Conservation (phyloP, 2,329 filamentous ascomycete genomes). For the Thielaviopsis ethacetica region DNA sequence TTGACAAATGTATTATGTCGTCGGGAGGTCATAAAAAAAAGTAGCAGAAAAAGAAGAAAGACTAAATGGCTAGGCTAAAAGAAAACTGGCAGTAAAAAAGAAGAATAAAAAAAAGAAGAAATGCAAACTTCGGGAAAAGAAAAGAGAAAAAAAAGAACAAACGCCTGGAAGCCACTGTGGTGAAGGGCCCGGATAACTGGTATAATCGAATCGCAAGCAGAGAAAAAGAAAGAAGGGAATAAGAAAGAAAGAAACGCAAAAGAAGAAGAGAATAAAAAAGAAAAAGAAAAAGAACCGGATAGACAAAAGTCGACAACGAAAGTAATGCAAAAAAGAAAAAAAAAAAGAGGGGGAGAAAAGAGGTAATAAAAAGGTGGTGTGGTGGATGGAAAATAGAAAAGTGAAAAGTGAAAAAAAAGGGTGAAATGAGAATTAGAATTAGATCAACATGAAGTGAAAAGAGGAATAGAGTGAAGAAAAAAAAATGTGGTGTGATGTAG, state of each 20-base stretch:
- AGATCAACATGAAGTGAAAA: neutral
- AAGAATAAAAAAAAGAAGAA: slow-evolving; percentile 2
- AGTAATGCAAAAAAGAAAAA: neutral
- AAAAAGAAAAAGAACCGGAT: slow-evolving; percentile 1
- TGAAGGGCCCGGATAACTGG: slow-evolving; percentile 15
- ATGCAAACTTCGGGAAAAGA: neutral
- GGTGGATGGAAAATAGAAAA: slow-evolving; percentile 1
- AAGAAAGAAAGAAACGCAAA: slow-evolving; percentile 6
- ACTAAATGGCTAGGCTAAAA: slow-evolving; percentile 3
- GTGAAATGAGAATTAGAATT: slow-evolving; percentile 8
- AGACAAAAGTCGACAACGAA: neutral
- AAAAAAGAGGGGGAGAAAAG: neutral
- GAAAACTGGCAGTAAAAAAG: neutral
- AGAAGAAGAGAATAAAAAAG: slow-evolving; percentile 9
- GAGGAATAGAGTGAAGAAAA: neutral
- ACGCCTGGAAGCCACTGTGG: slow-evolving; percentile 5
- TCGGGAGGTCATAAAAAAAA: slow-evolving; percentile 6
- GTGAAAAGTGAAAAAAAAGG: neutral
- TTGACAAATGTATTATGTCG: neutral
- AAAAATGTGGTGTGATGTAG: neutral
- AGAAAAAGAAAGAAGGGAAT: slow-evolving; percentile 10
- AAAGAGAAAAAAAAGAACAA: neutral
- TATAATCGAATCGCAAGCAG: slow-evolving; percentile 4
- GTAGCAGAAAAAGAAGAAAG: slow-evolving; percentile 4
- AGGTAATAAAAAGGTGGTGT: neutral